Evolutionary conservation across 306 rosid genomes (phyloP), one percentile per base, ranked within the genome.

Genomic region (Pyrus bretschneideri): DNA sequence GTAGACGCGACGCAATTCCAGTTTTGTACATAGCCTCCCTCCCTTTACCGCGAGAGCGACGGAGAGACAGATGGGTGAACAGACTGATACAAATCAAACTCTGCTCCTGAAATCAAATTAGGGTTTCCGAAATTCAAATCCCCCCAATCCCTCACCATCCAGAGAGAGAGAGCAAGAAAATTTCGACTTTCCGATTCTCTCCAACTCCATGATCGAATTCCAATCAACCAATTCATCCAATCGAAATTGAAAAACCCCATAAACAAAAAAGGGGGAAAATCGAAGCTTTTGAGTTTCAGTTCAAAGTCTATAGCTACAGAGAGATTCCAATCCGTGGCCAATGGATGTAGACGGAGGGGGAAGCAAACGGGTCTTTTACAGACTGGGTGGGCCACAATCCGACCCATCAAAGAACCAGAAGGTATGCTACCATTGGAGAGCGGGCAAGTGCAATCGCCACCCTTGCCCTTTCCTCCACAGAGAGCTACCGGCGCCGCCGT

Each of bases 361-460:
- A 22, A 81, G 70, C 79, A 92, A 96, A 85, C 98, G 98, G 69
- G 90, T 91, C 30, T 96, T 83, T 77, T 83, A 87, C 30, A 82
- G 98, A 14, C 82, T 91, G 35, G 89, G 92, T 59, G 89, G 88
- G 2, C 79, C 89, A 3, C 66, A 84, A 3, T 58, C 82, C 18
- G 97, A 88, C 65, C 2, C 78, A 3, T 62, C 38, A 23, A 92
- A 69, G 85, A 67, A 72, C 62, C 96, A 88, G 81, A 91, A 85
- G 80, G 99, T 96, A 13, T 96, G 99, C 81, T 93, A 5, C 81
- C 89, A 91, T 77, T 96, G 99, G 99, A 89, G 87, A 73, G 98
- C 98, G 4, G 99, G 99, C n/a, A 88, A 88, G 79, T 96, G 99
- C 85, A 89, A 57, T 30, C 95, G 98, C 42, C 77, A 78, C 58